Conservation (phyloP, 768 basidiomycete genomes). For the Tulasnella sp. region DNA sequence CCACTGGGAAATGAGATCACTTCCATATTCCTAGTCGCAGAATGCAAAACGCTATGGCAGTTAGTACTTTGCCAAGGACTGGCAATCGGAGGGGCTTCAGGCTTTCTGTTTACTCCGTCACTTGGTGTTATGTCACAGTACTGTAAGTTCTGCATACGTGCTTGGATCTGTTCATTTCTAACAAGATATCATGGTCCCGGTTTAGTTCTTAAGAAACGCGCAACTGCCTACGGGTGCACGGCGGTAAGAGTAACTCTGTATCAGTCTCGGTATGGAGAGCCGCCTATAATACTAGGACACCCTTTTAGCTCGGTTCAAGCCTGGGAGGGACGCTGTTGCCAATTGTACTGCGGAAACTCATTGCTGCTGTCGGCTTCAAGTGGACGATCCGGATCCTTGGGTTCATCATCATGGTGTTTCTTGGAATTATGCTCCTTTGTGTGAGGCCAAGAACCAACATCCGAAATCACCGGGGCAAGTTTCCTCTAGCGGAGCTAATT, state of each 20-base stretch:
- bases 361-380: slow-evolving; percentile 21
- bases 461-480: slow-evolving; percentile 45
- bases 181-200: not conserved
- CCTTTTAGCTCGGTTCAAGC: slow-evolving; percentile 33
- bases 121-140: not conserved
- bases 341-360: slow-evolving; percentile 20
- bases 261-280: not conserved
- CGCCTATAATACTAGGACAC: slow-evolving; percentile 42
- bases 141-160: not conserved
- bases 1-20: not conserved
- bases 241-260: not conserved
- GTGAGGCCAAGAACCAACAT: slow-evolving; percentile 25
- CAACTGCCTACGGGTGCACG: not conserved
- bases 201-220: not conserved
- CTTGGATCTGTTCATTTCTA: not conserved
- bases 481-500: slow-evolving; percentile 47
- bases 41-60: slow-evolving; percentile 15
- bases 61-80: slow-evolving; percentile 13
- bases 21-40: slow-evolving; percentile 2
- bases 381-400: slow-evolving; percentile 55
- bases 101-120: not conserved
- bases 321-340: slow-evolving; percentile 21
- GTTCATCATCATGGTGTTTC: slow-evolving; percentile 47
- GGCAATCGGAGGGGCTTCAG: slow-evolving; percentile 1
- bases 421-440: slow-evolving; percentile 39